These are phyloP conservation scores for Chalciporus pseudorubinellus DNA, from an alignment of 768 basidiomycete species.

Conservation along the genomic window DNA sequence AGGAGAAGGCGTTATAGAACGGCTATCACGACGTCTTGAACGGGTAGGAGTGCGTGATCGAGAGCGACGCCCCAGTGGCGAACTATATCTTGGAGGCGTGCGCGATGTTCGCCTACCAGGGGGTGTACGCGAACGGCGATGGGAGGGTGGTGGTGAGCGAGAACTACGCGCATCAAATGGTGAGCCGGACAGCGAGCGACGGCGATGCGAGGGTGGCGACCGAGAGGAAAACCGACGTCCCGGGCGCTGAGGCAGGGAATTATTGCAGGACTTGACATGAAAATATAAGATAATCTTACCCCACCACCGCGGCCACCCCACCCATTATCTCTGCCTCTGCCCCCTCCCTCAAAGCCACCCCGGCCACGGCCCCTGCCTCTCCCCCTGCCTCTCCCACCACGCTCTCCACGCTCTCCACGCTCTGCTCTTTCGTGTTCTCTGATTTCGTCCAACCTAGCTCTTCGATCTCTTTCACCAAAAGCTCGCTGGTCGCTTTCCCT, in stretches of 20 bases:
- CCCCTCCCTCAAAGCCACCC: conserved; percentile 49
- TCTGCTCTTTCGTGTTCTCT: conserved; percentile 56
- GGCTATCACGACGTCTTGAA: conserved; percentile 26
- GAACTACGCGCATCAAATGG: conserved; percentile 39
- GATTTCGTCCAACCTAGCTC: conserved; percentile 66
- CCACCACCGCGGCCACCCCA: conserved; percentile 71
- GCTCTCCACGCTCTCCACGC: conserved; percentile 40
- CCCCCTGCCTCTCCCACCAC: conserved; percentile 52
- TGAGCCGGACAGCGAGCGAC: conserved; percentile 41
- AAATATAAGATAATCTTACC: conserved; percentile 13
- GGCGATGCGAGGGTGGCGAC: conserved; percentile 47
- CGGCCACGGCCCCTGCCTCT: conserved; percentile 56
- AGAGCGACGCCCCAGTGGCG: conserved; percentile 40
- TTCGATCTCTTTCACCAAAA: conserved; percentile 68
- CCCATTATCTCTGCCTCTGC: conserved; percentile 53
- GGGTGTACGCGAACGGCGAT: conserved; percentile 40
- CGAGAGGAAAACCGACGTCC: conserved; percentile 46
- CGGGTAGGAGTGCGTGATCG: conserved; percentile 33
- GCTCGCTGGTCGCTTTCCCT: conserved; percentile 61
- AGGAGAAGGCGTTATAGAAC: conserved; percentile 21
- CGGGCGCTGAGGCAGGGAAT: conserved; percentile 33
- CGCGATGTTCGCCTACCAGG: conserved; percentile 35
- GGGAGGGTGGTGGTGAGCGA: conserved; percentile 36
- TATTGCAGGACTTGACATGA: conserved; percentile 7
- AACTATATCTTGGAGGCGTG: conserved; percentile 26